A percentile compares a stretch with the other conserved stretches of the same genome.
These are phyloP conservation scores for Elsinoe perseae DNA, from an alignment of 2,329 filamentous ascomycete species.

Conservation along the genomic window DNA sequence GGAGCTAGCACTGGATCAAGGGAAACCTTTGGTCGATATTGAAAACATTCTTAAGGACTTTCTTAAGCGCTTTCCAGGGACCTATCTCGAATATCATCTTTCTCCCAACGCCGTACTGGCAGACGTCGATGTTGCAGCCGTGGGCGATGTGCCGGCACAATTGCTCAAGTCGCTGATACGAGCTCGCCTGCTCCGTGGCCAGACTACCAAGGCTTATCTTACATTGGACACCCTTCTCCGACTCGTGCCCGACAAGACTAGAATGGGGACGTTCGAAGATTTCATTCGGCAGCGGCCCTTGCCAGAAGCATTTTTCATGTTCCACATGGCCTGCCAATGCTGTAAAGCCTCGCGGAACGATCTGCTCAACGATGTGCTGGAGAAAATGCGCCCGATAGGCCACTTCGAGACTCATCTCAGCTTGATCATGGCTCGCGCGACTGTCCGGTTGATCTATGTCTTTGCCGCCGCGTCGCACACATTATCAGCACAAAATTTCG, in stretches of 20 bases:
- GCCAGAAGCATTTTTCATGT: conserved; percentile 41
- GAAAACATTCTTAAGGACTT: conserved; percentile 41
- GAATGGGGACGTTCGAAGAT: conserved; percentile 37
- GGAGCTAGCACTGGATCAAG: conserved; percentile 39
- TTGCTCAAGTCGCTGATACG: conserved; percentile 43
- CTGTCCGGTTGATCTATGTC: background rate
- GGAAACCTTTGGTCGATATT: conserved; percentile 34
- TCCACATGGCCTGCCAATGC: conserved; percentile 42
- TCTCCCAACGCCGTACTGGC: conserved; percentile 40
- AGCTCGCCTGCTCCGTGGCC: conserved; percentile 39
- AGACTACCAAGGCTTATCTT: conserved; percentile 44
- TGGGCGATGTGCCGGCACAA: conserved; percentile 33
- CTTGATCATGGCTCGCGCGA: background rate
- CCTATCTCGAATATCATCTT: conserved; percentile 41
- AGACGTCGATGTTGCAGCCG: conserved; percentile 32
- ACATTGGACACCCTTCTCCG: conserved; percentile 43
- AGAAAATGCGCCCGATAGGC: background rate
- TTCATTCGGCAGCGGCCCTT: conserved; percentile 41
- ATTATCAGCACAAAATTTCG: background rate
- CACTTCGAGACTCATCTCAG: background rate
- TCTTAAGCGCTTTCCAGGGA: conserved; percentile 41
- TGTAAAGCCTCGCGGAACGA: background rate
- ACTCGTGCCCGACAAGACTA: conserved; percentile 38
- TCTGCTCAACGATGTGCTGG: background rate
- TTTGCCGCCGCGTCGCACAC: background rate